phyloP scores from a whole-genome alignment of 805 yeast species.

The Candida alai region DNA sequence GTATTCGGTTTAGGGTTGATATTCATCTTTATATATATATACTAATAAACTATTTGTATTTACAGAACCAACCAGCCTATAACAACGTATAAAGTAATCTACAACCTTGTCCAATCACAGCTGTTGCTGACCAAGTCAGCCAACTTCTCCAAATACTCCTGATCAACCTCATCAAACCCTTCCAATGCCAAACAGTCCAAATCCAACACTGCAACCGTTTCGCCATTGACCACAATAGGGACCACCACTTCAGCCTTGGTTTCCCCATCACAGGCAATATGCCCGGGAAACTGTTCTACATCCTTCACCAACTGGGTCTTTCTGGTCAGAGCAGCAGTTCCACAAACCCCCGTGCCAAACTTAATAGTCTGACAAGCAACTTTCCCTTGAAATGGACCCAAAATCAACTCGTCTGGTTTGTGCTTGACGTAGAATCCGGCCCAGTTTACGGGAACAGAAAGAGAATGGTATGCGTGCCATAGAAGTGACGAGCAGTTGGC shows the following conservation, averaged over 20 bases:
- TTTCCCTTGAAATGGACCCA: constrained; percentile 96
- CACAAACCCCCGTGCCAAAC: constrained; percentile 89
- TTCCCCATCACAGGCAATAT: constrained; percentile 96
- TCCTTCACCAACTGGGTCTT: constrained; percentile 73
- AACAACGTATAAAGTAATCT: too few relatives aligned
- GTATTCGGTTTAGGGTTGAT: too few relatives aligned
- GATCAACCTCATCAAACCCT: constrained; percentile 70
- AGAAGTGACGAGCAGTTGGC: constrained; percentile 82
- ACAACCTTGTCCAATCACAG: constrained; percentile 43
- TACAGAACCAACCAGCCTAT: too few relatives aligned
- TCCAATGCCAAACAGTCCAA: constrained; percentile 65
- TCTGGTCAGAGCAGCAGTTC: constrained; percentile 62
- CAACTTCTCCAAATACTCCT: constrained; percentile 53
- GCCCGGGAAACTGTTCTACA: constrained; percentile 81
- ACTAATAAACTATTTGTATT: too few relatives aligned
- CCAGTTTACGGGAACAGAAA: constrained; percentile 72
- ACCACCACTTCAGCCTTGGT: constrained; percentile 92
- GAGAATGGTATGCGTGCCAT: constrained; percentile 81
- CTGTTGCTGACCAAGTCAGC: constrained; percentile 49
- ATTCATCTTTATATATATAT: too few relatives aligned
- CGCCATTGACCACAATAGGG: constrained; percentile 52
- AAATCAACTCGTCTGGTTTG: constrained; percentile 44
- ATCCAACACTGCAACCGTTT: constrained; percentile 74
- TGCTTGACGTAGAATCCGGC: constrained; percentile 76
- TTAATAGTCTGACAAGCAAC: constrained; percentile 88